Evolutionary conservation across 2,329 filamentous ascomycete genomes (phyloP).

Genomic region (Penicillium sp.): DNA sequence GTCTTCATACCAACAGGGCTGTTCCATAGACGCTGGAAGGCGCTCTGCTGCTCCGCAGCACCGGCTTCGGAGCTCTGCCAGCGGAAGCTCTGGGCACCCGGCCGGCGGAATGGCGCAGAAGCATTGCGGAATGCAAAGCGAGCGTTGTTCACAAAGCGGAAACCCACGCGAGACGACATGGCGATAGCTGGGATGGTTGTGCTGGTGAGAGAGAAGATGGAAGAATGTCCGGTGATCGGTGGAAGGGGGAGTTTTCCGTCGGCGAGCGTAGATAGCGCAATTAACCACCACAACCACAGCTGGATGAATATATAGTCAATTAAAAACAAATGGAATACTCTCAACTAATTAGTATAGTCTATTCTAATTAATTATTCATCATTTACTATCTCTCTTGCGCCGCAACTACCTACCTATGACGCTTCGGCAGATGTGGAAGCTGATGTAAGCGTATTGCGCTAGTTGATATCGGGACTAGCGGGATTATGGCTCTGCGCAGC

Average conservation of each 20-base stretch:
- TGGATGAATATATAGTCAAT: background rate
- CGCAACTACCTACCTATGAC: background rate
- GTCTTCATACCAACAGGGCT: slow-evolving; percentile 78
- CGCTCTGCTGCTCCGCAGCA: slow-evolving; percentile 38
- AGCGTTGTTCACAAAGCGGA: slow-evolving; percentile 49
- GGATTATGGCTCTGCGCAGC: slow-evolving; percentile 11
- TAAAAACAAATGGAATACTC: no score
- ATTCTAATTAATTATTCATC: background rate
- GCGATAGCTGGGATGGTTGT: slow-evolving; percentile 15
- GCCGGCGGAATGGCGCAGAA: slow-evolving; percentile 49
- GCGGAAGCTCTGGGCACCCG: slow-evolving; percentile 48
- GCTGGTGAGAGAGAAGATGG: slow-evolving; percentile 14
- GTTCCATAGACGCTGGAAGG: slow-evolving; percentile 71
- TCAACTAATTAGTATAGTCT: background rate
- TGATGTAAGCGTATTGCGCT: slow-evolving; percentile 24
- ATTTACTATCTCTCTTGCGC: background rate
- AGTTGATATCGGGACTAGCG: slow-evolving; percentile 13
- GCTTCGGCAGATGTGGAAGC: slow-evolving; percentile 6
- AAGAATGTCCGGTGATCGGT: slow-evolving; percentile 18
- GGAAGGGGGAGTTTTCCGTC: slow-evolving; percentile 17
- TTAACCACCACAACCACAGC: slow-evolving; percentile 7
- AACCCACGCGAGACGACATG: slow-evolving; percentile 50
- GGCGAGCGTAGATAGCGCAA: slow-evolving; percentile 1
- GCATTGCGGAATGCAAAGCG: slow-evolving; percentile 44
- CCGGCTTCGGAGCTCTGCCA: slow-evolving; percentile 61